These are phyloP conservation scores for Parafenestella ontariensis DNA, from an alignment of 2,329 filamentous ascomycete genomes.

Conservation along the genomic window DNA sequence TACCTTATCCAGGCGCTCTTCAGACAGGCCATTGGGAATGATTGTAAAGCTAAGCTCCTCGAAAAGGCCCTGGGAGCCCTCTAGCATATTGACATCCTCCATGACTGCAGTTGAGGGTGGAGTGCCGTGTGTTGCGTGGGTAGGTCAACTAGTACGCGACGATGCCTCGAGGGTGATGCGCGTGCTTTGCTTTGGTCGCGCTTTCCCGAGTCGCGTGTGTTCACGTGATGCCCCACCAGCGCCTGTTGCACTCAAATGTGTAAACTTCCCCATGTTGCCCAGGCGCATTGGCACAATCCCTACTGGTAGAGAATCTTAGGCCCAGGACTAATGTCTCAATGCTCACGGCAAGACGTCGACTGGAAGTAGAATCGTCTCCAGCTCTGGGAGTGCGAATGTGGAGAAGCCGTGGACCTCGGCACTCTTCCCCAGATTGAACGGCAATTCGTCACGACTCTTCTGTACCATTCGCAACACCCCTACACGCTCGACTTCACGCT, in stretches of 20 bases:
- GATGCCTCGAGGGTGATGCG: constrained; percentile 10
- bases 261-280: constrained; percentile 2
- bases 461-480: background rate
- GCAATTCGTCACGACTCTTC: constrained; percentile 31
- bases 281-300: background rate
- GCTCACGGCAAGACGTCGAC: background rate
- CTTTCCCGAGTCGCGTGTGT: constrained; percentile 10
- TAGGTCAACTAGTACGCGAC: too few relatives aligned
- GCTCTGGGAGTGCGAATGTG: constrained; percentile 2
- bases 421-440: constrained; percentile 29
- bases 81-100: constrained; percentile 43
- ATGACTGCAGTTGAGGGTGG: constrained; percentile 23
- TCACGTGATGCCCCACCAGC: constrained; percentile 22
- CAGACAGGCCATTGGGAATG: constrained; percentile 50
- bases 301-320: background rate
- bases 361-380: background rate
- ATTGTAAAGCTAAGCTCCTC: constrained; percentile 51
- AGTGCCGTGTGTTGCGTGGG: constrained; percentile 3
- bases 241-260: constrained; percentile 4
- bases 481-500: background rate
- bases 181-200: constrained; percentile 5
- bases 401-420: constrained; percentile 31
- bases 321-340: background rate
- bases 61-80: constrained; percentile 47
- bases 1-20: constrained; percentile 37